phyloP scores from a whole-genome alignment of 495 filamentous ascomycete genomes.

The Hypoxylon lenormandii region DNA sequence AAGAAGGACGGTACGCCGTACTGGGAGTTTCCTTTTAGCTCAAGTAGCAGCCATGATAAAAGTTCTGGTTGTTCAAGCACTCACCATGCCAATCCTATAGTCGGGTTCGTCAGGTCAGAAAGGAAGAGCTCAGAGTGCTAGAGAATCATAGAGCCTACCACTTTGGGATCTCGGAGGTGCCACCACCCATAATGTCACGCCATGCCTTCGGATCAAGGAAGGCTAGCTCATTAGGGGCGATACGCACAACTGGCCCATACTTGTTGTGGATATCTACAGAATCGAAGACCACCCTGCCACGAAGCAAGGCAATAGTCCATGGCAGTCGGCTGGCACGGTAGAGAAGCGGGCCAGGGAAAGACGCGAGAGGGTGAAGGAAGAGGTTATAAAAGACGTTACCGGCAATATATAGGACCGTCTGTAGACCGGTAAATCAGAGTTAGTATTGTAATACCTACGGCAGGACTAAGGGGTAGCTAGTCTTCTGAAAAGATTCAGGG shows the following conservation, averaged over 20 bases:
- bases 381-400: conserved; percentile 56
- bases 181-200: conserved; percentile 62
- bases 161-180: conserved; percentile 43
- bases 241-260: conserved; percentile 67
- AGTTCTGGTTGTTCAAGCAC: no score
- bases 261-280: conserved; percentile 58
- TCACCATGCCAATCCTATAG: conserved; percentile 26
- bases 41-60: no score
- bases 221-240: conserved; percentile 64
- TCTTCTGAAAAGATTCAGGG: background rate
- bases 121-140: background rate
- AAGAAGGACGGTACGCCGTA: conserved; percentile 34
- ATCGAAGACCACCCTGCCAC: conserved; percentile 54
- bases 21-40: no score
- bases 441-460: background rate
- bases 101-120: background rate
- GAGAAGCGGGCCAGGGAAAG: conserved; percentile 61
- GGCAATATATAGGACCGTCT: conserved; percentile 15
- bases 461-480: background rate
- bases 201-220: conserved; percentile 62
- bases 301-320: conserved; percentile 37
- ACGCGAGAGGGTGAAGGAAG: conserved; percentile 61
- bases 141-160: conserved; percentile 3
- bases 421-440: background rate
- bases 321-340: conserved; percentile 55